Evolutionary conservation across 2,329 filamentous ascomycete genomes (phyloP).

Genomic region (Ophiocordyceps camponoti-leonardi): DNA sequence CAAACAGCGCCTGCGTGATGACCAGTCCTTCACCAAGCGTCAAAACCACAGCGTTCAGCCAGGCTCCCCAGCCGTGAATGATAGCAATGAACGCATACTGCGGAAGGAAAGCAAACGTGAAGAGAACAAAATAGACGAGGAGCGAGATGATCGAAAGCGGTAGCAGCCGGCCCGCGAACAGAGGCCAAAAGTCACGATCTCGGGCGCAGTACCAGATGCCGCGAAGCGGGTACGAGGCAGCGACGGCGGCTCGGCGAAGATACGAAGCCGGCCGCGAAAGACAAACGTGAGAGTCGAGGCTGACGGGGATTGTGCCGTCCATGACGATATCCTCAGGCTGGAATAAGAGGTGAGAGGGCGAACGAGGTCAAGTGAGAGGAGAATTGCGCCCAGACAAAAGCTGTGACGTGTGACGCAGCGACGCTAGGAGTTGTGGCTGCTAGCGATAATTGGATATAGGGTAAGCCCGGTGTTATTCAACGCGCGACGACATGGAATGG

Average conservation of each 20-base stretch:
- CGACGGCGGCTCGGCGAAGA: constrained; percentile 23
- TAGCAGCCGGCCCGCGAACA: constrained; percentile 61
- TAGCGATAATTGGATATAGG: too few relatives aligned
- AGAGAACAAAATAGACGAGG: constrained; percentile 71
- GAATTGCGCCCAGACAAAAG: neutral
- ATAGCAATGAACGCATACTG: constrained; percentile 79
- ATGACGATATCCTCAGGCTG: neutral
- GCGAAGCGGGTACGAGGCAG: constrained; percentile 40
- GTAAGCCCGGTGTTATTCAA: too few relatives aligned
- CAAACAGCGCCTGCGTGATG: constrained; percentile 52
- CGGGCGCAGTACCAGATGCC: constrained; percentile 70
- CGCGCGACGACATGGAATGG: too few relatives aligned
- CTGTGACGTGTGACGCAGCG: neutral
- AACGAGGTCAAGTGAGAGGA: too few relatives aligned
- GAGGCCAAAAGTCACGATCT: constrained; percentile 66
- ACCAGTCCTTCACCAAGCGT: constrained; percentile 71
- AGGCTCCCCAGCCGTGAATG: constrained; percentile 78
- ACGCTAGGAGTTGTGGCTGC: too few relatives aligned
- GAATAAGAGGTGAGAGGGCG: neutral
- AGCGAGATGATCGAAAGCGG: constrained; percentile 69
- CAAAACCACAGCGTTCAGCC: constrained; percentile 73
- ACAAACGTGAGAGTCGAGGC: neutral
- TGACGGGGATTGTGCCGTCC: constrained; percentile 3
- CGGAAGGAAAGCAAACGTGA: constrained; percentile 74
- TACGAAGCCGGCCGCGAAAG: constrained; percentile 13